These are phyloP conservation scores for Crepidotus variabilis DNA, from an alignment of 768 basidiomycete species.

Conservation along the genomic window DNA sequence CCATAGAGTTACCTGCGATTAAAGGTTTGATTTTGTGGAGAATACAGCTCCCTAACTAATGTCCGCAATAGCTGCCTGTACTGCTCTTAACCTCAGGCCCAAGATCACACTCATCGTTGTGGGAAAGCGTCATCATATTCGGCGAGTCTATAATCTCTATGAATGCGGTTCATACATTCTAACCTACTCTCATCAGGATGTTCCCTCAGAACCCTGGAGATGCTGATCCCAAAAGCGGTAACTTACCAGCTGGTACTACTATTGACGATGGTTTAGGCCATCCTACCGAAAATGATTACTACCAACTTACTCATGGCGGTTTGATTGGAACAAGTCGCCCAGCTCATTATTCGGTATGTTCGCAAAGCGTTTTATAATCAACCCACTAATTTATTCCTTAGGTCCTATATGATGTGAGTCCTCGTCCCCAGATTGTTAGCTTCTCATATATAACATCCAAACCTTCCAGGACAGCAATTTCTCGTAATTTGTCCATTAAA, in stretches of 20 bases:
- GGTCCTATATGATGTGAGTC: slow-evolving; percentile 42
- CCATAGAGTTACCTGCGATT: slow-evolving; percentile 54
- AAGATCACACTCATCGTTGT: slow-evolving; percentile 80
- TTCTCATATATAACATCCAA: not conserved
- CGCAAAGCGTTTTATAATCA: not conserved
- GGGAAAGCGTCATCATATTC: slow-evolving; percentile 70
- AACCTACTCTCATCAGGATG: slow-evolving; percentile 22
- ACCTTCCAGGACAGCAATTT: slow-evolving; percentile 47
- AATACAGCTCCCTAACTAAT: not conserved
- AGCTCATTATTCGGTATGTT: slow-evolving; percentile 42
- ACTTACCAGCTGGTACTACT: slow-evolving; percentile 77
- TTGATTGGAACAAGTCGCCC: slow-evolving; percentile 69
- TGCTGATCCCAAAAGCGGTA: slow-evolving; percentile 58
- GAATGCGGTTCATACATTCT: not conserved
- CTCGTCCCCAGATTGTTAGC: not conserved
- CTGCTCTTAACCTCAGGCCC: slow-evolving; percentile 46
- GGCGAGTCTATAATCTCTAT: slow-evolving; percentile 19
- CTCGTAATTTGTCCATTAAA: slow-evolving; percentile 33
- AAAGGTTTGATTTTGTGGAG: slow-evolving; percentile 36
- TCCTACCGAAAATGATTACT: slow-evolving; percentile 76
- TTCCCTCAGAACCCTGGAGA: slow-evolving; percentile 30
- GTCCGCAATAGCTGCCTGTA: slow-evolving; percentile 52
- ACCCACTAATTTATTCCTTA: slow-evolving; percentile 8
- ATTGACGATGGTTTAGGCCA: slow-evolving; percentile 69
- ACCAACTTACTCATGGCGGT: slow-evolving; percentile 74